phyloP scores from a whole-genome alignment of 345 rosid genomes.

The Eucalyptus urophylla region DNA sequence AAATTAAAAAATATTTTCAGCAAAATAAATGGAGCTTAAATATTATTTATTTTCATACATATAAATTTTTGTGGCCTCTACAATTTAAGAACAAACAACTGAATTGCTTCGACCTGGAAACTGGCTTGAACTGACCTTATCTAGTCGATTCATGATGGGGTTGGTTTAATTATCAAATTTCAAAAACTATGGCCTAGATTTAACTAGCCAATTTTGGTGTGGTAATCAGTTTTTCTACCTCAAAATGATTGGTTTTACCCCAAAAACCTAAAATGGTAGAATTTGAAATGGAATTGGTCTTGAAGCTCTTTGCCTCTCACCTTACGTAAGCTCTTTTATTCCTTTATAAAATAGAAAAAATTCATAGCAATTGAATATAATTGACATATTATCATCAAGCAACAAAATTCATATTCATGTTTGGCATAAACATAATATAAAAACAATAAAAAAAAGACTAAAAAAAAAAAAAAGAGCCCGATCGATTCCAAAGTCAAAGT shows the following conservation, averaged over 20 bases:
- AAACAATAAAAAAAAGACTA: not conserved
- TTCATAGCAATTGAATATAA: not conserved
- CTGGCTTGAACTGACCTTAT: accelerated
- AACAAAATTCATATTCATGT: not conserved
- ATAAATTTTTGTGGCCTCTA: too few species aligned
- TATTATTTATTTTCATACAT: too few species aligned
- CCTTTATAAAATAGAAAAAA: not conserved
- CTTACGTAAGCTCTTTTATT: not conserved
- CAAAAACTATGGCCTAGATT: accelerated
- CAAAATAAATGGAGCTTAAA: too few species aligned
- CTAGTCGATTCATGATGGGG: accelerated
- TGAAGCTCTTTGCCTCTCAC: not conserved
- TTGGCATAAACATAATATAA: not conserved
- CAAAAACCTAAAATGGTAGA: not conserved
- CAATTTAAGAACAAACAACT: accelerated
- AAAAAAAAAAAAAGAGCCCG: not conserved
- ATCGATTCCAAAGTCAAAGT: not conserved
- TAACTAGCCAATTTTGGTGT: not conserved
- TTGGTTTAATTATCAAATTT: not conserved
- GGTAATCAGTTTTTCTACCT: too few species aligned
- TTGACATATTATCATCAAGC: not conserved
- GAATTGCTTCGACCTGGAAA: accelerated
- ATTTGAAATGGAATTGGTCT: not conserved
- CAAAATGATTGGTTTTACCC: not conserved
- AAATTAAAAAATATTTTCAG: too few species aligned